phyloP scores from a whole-genome alignment of 306 rosid genomes.

The Canavalia gladiata region DNA sequence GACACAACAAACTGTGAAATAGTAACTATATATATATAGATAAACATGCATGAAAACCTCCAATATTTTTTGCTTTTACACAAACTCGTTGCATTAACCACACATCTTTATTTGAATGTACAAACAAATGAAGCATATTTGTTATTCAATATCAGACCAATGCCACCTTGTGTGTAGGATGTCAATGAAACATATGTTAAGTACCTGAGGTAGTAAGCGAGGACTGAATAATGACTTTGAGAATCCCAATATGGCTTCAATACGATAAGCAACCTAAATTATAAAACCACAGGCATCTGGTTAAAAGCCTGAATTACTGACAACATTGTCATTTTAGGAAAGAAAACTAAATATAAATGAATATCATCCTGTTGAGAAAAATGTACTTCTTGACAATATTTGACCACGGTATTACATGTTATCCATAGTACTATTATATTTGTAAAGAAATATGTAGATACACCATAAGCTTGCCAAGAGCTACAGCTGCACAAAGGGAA shows the following conservation, averaged over 20 bases:
- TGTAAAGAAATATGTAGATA: neutral
- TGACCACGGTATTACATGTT: slow-evolving; percentile 27
- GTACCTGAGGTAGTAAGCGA: slow-evolving; percentile 79
- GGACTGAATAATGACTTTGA: slow-evolving; percentile 75
- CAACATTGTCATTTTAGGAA: neutral
- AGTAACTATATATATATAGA: neutral
- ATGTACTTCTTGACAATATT: slow-evolving; percentile 28
- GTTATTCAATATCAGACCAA: slow-evolving; percentile 11
- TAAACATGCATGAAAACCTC: slow-evolving; percentile 12
- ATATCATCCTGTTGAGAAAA: neutral
- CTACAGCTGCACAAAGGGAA: slow-evolving; percentile 3
- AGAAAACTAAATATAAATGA: slow-evolving; percentile 18
- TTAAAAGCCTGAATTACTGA: slow-evolving; percentile 10
- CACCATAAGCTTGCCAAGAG: neutral
- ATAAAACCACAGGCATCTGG: neutral
- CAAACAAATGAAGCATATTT: slow-evolving; percentile 34
- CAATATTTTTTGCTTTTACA: neutral
- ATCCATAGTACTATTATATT: slow-evolving; percentile 17
- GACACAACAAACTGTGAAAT: slow-evolving; percentile 9
- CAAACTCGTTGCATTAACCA: slow-evolving; percentile 18
- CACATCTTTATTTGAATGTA: slow-evolving; percentile 8
- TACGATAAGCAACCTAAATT: slow-evolving; percentile 72
- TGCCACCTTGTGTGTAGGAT: slow-evolving; percentile 28
- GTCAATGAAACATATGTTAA: slow-evolving; percentile 16
- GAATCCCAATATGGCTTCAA: slow-evolving; percentile 74